Evolutionary conservation across 2,329 filamentous ascomycete genomes (phyloP).

Genomic region (Fusarium sp.): DNA sequence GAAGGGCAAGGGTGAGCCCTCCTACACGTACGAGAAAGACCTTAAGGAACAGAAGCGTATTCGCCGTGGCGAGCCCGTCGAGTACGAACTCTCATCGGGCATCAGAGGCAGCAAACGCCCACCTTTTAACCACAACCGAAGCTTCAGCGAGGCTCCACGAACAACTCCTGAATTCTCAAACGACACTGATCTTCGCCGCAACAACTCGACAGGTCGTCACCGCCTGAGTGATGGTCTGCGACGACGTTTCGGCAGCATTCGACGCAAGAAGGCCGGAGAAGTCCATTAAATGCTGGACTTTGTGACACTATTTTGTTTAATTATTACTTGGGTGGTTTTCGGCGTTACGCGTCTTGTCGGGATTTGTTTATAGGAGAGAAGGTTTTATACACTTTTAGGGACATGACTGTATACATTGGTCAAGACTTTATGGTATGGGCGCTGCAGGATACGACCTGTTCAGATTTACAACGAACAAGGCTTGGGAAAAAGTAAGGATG

Average conservation of each 20-base stretch:
- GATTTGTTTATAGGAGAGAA: background rate
- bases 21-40: constrained; percentile 75
- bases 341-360: constrained; percentile 15
- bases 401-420: constrained; percentile 17
- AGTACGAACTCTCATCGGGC: constrained; percentile 62
- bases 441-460: constrained; percentile 5
- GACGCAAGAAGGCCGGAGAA: constrained; percentile 54
- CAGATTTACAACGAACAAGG: constrained; percentile 6
- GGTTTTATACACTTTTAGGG: constrained; percentile 3
- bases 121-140: constrained; percentile 55
- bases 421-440: constrained; percentile 10
- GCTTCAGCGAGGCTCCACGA: constrained; percentile 54
- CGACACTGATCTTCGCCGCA: constrained; percentile 49
- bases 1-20: constrained; percentile 85
- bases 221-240: constrained; percentile 63
- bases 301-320: constrained; percentile 1
- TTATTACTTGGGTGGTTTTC: background rate
- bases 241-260: constrained; percentile 64
- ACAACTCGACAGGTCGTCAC: constrained; percentile 56
- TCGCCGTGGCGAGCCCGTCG: constrained; percentile 49
- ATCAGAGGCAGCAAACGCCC: constrained; percentile 35
- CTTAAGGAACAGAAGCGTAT: constrained; percentile 66
- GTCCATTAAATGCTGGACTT: constrained; percentile 7
- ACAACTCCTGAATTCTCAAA: constrained; percentile 41
- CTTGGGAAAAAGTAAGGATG: constrained; percentile 9